phyloP scores from a whole-genome alignment of 129 eudicot genomes.

The Artemisia argyi region DNA sequence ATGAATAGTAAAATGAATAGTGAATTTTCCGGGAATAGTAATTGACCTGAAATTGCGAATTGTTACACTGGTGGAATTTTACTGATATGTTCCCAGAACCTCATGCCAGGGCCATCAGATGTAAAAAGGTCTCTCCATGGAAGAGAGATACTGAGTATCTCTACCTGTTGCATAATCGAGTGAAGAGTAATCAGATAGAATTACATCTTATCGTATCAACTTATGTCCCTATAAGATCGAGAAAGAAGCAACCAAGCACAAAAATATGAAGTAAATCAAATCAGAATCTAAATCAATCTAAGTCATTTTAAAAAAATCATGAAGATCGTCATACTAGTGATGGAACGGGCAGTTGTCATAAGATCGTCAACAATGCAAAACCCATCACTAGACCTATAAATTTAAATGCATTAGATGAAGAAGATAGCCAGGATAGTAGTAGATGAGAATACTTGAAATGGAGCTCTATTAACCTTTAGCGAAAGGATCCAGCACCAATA shows the following conservation, averaged over 20 bases:
- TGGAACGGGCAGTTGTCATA: too few relatives aligned
- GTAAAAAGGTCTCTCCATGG: constrained; percentile 76
- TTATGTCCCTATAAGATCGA: background rate
- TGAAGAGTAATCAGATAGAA: constrained; percentile 15
- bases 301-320: background rate
- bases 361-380: too few relatives aligned
- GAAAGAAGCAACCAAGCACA: too few relatives aligned
- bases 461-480: too few relatives aligned
- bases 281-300: background rate
- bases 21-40: too few relatives aligned
- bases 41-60: too few relatives aligned
- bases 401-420: too few relatives aligned
- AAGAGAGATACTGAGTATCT: constrained; percentile 87
- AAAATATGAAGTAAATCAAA: background rate
- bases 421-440: too few relatives aligned
- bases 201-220: constrained; percentile 17
- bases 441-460: too few relatives aligned
- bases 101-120: constrained; percentile 59
- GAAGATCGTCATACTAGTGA: too few relatives aligned
- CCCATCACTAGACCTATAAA: too few relatives aligned
- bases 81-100: constrained; percentile 39
- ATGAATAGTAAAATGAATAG: too few relatives aligned
- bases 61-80: constrained; percentile 14
- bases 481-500: constrained; percentile 17
- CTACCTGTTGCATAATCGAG: constrained; percentile 58